Evolutionary conservation across 139 green algal genomes (phyloP), one percentile per base, ranked within the genome.

Genomic region (Pleodorina starrii): DNA sequence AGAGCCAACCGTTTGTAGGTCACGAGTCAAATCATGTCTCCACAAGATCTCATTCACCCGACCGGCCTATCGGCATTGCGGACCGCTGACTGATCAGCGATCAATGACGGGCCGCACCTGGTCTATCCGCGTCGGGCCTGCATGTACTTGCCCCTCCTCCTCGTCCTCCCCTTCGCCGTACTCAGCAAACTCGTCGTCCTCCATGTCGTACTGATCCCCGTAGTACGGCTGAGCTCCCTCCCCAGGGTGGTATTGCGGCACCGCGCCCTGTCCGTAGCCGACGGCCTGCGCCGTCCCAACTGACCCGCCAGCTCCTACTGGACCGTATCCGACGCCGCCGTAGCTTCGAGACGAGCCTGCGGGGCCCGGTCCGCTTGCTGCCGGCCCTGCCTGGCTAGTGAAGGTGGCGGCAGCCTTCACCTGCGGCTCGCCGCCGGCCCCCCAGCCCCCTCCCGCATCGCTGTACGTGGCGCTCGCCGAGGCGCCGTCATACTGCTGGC

Each of bases 391-490:
- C 27, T 51, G 42, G 40, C 29, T 63, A 3, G 60, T 87, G 60
- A 87, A 77, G 14, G 81, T 57, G 0, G 14, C 6, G 2, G 35
- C 5, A 14, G 25, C 29, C 32, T 44, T 50, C 35, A 76, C 66
- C 23, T 29, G 44, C 21, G 80, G 80, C 80, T 87, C 60, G 32
- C 48, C 44, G 35, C 60, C 68, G 0, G 66, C 11, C 12, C 9
- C 82, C 82, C 82, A 88, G 5, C 82, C 82, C 35, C 5, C 68
- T n/a, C 82, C 82, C 21, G 66, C 60, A 16, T 88, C 82, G 60
- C 46, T 68, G 46, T 87, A 77, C 12, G 42, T 40, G 10, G 4
- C 36, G 77, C 77, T 85, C 17, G 21, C 1, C 40, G 4, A 9
- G 54, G 21, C 29, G 54, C 40, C 72, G 4, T 76, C 36, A 3